Percentiles rank a stretch among this genome's conserved stretches.
Evolutionary conservation across 148 eudicot species (phyloP).

Genomic region (Dysphania ambrosioides): DNA sequence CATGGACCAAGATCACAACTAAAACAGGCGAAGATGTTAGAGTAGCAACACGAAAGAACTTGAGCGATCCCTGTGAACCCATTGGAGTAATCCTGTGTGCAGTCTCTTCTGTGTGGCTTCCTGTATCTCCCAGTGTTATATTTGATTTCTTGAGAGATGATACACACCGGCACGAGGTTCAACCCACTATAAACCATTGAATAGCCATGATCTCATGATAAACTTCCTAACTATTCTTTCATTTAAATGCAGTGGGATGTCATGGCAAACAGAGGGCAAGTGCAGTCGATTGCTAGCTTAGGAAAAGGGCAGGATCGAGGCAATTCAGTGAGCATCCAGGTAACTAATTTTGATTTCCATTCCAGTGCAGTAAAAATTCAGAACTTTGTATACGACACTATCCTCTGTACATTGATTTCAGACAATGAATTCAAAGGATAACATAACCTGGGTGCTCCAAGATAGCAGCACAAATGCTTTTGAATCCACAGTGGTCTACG

Average conservation of each 20-base stretch:
- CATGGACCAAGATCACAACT: slow-evolving; percentile 76
- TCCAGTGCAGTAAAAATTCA: not conserved
- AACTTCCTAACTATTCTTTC: not conserved
- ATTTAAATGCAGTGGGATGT: slow-evolving; percentile 67
- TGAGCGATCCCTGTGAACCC: slow-evolving; percentile 85
- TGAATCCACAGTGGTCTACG: slow-evolving; percentile 71
- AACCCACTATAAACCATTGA: not conserved
- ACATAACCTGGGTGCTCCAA: slow-evolving; percentile 68
- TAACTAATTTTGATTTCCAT: slow-evolving; percentile 33
- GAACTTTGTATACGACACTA: not conserved
- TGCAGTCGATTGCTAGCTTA: slow-evolving; percentile 61
- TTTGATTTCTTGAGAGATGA: slow-evolving; percentile 89
- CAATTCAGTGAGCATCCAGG: slow-evolving; percentile 71
- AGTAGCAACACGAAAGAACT: slow-evolving; percentile 73
- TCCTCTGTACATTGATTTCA: slow-evolving; percentile 28
- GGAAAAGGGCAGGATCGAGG: slow-evolving; percentile 89
- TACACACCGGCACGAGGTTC: slow-evolving; percentile 69
- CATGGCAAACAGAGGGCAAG: slow-evolving; percentile 58
- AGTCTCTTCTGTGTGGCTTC: slow-evolving; percentile 81
- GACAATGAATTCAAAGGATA: slow-evolving; percentile 63
- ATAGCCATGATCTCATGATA: not conserved
- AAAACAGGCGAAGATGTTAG: slow-evolving; percentile 89
- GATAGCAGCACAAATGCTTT: slow-evolving; percentile 70
- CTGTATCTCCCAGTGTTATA: slow-evolving; percentile 57
- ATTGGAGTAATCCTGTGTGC: slow-evolving; percentile 75